phyloP scores from a whole-genome alignment of 306 rosid species.

The Leucaena leucocephala region DNA sequence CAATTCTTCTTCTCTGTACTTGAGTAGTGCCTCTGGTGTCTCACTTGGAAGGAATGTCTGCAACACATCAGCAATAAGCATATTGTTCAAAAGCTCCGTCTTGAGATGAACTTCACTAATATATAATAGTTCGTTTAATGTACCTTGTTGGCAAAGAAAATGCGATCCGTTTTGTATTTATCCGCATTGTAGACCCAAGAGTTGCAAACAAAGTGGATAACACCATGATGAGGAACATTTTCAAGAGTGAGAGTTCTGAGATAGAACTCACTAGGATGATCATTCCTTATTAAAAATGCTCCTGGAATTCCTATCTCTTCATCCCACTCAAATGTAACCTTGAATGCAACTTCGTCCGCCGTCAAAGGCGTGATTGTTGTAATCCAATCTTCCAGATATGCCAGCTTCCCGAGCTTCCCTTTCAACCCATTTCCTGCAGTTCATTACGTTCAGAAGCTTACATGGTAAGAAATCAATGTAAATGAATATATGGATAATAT shows the following conservation, averaged over 20 bases:
- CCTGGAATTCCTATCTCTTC: slow-evolving; percentile 65
- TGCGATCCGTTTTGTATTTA: slow-evolving; percentile 58
- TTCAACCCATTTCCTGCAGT: slow-evolving; percentile 48
- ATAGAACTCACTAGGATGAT: slow-evolving; percentile 73
- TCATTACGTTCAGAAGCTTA: neutral
- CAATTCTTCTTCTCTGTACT: slow-evolving; percentile 73
- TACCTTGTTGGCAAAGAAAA: slow-evolving; percentile 85
- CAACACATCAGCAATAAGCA: slow-evolving; percentile 18
- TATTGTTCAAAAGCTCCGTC: neutral
- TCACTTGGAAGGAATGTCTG: slow-evolving; percentile 72
- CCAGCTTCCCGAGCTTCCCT: slow-evolving; percentile 66
- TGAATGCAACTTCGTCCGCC: slow-evolving; percentile 54
- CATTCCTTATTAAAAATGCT: slow-evolving; percentile 69
- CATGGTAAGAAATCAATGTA: neutral
- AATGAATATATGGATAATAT: neutral
- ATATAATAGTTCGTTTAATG: neutral
- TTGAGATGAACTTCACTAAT: neutral
- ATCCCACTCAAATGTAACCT: slow-evolving; percentile 65
- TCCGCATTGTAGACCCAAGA: slow-evolving; percentile 82
- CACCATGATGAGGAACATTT: slow-evolving; percentile 67
- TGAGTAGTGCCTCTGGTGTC: slow-evolving; percentile 63
- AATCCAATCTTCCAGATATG: slow-evolving; percentile 66
- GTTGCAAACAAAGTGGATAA: slow-evolving; percentile 73
- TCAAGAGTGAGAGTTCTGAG: slow-evolving; percentile 65
- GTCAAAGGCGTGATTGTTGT: slow-evolving; percentile 49